These are phyloP conservation scores for Colletotrichum liriopes DNA, from an alignment of 2,329 filamentous ascomycete species.

Conservation along the genomic window DNA sequence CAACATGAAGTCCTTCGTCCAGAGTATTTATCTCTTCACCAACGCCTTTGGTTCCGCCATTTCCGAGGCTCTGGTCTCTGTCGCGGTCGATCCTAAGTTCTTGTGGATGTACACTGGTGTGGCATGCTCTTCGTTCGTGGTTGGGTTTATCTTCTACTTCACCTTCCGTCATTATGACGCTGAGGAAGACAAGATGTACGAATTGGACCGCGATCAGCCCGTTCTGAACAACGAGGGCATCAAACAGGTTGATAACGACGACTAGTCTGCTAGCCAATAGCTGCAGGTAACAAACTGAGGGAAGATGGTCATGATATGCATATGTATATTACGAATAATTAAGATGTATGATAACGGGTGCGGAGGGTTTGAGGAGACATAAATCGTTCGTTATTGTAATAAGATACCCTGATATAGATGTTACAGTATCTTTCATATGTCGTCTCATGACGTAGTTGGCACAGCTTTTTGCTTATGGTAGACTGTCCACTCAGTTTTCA, in stretches of 20 bases:
- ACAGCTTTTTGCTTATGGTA: too few relatives aligned
- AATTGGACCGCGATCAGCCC: conserved; percentile 54
- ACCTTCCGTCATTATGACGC: conserved; percentile 57
- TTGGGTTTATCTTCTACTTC: conserved; percentile 68
- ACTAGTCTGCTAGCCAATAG: neutral
- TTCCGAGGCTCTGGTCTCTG: conserved; percentile 62
- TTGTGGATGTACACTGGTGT: conserved; percentile 77
- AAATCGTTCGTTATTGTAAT: neutral
- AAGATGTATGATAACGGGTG: neutral
- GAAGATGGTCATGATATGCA: neutral
- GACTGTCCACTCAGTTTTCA: too few relatives aligned
- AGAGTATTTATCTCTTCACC: conserved; percentile 73
- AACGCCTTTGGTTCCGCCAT: conserved; percentile 72
- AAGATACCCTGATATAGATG: neutral
- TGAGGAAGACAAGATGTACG: conserved; percentile 57
- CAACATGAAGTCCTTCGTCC: conserved; percentile 76
- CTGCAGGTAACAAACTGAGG: too few relatives aligned
- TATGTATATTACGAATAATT: conserved; percentile 16
- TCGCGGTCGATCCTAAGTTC: conserved; percentile 74
- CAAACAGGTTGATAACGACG: conserved; percentile 22
- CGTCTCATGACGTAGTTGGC: too few relatives aligned
- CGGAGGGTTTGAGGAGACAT: neutral
- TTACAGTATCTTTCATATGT: neutral
- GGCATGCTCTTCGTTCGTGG: conserved; percentile 62
- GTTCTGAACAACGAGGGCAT: conserved; percentile 41